Base-by-base conservation (phyloP, 1,284 basidiomycete species). In the Marasmius tenuissimus region DNA sequence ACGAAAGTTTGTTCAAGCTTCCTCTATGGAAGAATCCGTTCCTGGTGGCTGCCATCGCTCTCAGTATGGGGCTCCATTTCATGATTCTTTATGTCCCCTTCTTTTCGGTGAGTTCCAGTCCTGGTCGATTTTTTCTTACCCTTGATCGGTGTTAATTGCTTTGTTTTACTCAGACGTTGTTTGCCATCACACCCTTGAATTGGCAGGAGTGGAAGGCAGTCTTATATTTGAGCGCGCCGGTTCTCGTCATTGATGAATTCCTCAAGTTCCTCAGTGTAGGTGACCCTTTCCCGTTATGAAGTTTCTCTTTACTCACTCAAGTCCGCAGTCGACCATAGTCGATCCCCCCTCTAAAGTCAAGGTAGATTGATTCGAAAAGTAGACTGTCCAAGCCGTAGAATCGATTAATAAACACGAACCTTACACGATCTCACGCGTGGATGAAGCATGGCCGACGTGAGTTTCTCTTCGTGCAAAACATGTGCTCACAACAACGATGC, bases 121-220 rank as follows among this genome's bases (percentile, higher is more conserved):
- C 14, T 45, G 27, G 48, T 51, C 27, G 49, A 38, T 50, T 54
- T 47, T 50, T 58, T 55, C 63, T 45, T 42, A 56, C 58, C 42
- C 16, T 33, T 60, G 35, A 38, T 62, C 10, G 11, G 22, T 54
- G 49, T 38, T 66, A 42, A 62, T 58, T 49, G 39, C 33, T 54
- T 57, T 60, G 53, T 58, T 60, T 16, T 61, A 58, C 35, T 52
- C 70, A 94, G 89, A 80, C 87, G n/a, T 73, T 97, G 61, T 98
- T 99, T 76, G 91, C 92, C 58, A 97, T 98, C 73, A 90, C 91
- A 0, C 92, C 96, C 3, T 84, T 99, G 61, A 96, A 95, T 79
- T 92, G 87, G 88, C 77, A 76, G 16, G 97, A 99, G 78, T 98
- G 97, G 96, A 88, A 92, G 74, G 96, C 94, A n/a, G 96, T 99